phyloP scores from a whole-genome alignment of 768 basidiomycete genomes.

The Suillus fuscotomentosus region DNA sequence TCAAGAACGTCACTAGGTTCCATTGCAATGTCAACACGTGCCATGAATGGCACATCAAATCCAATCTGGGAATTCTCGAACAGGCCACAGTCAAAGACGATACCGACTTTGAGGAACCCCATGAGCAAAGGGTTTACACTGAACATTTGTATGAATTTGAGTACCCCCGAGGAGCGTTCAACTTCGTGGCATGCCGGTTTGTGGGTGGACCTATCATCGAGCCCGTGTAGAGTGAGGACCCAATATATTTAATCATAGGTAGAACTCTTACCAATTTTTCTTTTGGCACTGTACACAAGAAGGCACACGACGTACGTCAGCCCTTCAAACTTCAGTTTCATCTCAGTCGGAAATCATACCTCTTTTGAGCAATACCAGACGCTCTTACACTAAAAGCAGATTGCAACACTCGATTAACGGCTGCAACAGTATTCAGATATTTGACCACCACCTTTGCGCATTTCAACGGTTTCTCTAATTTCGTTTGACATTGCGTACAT shows the following conservation, averaged over 20 bases:
- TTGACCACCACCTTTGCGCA: constrained; percentile 8
- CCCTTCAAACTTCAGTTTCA: neutral
- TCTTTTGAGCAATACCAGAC: constrained; percentile 20
- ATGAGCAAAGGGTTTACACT: constrained; percentile 8
- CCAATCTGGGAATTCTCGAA: constrained; percentile 9
- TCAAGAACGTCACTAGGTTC: constrained; percentile 9
- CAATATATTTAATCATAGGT: neutral
- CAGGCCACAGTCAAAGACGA: constrained; percentile 12
- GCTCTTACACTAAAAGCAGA: constrained; percentile 14
- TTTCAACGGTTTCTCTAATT: constrained; percentile 8
- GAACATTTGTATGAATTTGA: constrained; percentile 13
- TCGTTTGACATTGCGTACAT: constrained; percentile 16
- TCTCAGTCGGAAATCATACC: neutral
- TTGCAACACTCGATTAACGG: neutral
- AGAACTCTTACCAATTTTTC: constrained; percentile 12
- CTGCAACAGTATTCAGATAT: neutral
- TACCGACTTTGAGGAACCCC: constrained; percentile 11
- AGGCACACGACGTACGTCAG: neutral
- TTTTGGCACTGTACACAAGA: constrained; percentile 11
- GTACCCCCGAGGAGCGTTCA: constrained; percentile 14
- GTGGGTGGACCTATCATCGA: constrained; percentile 11
- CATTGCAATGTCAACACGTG: constrained; percentile 13
- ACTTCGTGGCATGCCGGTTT: constrained; percentile 11
- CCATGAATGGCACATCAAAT: constrained; percentile 15
- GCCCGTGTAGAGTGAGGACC: neutral